Evolutionary conservation across 768 basidiomycete genomes (phyloP).

Genomic region (Leucocoprinus birnbaumii): DNA sequence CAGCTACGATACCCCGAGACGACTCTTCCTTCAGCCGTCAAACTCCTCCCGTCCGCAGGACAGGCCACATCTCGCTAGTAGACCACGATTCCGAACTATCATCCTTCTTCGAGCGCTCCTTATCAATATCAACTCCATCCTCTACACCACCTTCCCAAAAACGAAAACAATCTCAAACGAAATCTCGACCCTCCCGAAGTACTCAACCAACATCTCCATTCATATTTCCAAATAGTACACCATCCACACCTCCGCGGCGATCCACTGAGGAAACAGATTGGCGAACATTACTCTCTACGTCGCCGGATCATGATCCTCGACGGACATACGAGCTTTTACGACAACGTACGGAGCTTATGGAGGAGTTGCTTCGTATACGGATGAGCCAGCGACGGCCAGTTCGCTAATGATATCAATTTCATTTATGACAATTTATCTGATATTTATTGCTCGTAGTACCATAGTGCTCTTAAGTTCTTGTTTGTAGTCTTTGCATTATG

Average conservation of each 20-base stretch:
- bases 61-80: slow-evolving; percentile 11
- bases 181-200: neutral
- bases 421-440: no score
- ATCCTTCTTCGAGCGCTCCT: slow-evolving; percentile 2
- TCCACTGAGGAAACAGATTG: neutral
- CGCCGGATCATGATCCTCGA: slow-evolving; percentile 7
- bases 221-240: no score
- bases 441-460: no score
- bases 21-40: slow-evolving; percentile 6
- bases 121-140: neutral
- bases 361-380: slow-evolving; percentile 7
- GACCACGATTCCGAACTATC: slow-evolving; percentile 16
- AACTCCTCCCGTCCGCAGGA: slow-evolving; percentile 5
- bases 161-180: neutral
- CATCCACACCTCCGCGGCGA: neutral
- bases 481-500: no score
- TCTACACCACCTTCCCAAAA: neutral
- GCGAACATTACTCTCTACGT: neutral
- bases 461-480: no score
- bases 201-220: neutral
- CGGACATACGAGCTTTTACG: slow-evolving; percentile 4
- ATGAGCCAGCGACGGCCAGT: neutral
- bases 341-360: slow-evolving; percentile 10
- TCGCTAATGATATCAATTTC: no score
- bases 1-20: neutral